These are phyloP conservation scores for Ceratocystis harringtonii DNA, from an alignment of 2,329 filamentous ascomycete species.

Conservation along the genomic window DNA sequence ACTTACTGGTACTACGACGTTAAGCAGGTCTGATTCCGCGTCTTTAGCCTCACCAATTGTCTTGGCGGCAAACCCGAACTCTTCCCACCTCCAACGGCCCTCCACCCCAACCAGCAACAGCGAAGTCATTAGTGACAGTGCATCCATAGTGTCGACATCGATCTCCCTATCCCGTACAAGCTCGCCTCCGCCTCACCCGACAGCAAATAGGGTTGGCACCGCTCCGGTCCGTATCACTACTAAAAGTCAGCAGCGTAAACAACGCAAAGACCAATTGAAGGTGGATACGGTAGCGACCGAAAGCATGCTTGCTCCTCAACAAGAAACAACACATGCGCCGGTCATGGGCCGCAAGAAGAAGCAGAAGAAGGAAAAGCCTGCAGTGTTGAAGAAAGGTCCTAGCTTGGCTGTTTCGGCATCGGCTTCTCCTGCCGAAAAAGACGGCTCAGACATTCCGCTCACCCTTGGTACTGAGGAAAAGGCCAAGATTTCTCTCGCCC, in stretches of 20 bases:
- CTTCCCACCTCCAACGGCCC: conserved; percentile 36
- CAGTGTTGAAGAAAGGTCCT: conserved; percentile 19
- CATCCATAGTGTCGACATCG: conserved; percentile 58
- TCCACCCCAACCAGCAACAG: conserved; percentile 49
- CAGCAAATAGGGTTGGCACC: conserved; percentile 42
- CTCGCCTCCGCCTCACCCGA: conserved; percentile 54
- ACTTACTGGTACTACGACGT: conserved; percentile 4
- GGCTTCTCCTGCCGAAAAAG: background rate
- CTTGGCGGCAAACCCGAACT: background rate
- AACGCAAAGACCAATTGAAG: conserved; percentile 47
- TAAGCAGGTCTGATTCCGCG: conserved; percentile 20
- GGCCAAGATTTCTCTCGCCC: background rate
- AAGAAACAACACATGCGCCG: conserved; percentile 44
- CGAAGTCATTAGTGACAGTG: conserved; percentile 61
- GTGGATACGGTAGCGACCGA: conserved; percentile 47
- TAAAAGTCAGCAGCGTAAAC: conserved; percentile 66
- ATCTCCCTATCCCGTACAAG: conserved; percentile 52
- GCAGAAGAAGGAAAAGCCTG: conserved; percentile 56
- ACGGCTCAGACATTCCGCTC: background rate
- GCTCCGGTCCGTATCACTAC: conserved; percentile 55
- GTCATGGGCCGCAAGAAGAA: conserved; percentile 74
- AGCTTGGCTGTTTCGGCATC: conserved; percentile 14
- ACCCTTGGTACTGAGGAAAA: background rate
- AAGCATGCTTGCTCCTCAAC: conserved; percentile 35
- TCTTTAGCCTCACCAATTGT: conserved; percentile 30